Evolutionary conservation across 495 filamentous ascomycete species (phyloP).

Genomic region (Cercophora sp.): DNA sequence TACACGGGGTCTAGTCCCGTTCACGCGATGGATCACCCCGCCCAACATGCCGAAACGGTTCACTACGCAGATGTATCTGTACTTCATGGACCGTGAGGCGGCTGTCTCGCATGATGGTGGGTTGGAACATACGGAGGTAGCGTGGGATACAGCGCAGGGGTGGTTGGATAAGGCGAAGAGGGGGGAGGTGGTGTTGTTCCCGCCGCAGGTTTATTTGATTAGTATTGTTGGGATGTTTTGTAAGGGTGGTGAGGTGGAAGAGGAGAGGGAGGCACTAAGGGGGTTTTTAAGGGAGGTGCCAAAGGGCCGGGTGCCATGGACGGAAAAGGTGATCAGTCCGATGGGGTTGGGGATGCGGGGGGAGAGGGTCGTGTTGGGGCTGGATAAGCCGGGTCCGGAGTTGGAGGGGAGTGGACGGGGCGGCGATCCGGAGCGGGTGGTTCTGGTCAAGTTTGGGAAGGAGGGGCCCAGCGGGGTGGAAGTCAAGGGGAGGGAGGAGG

Average conservation of each 20-base stretch:
- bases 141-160: conserved; percentile 62
- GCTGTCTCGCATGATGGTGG: conserved; percentile 72
- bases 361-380: conserved; percentile 59
- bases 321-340: conserved; percentile 73
- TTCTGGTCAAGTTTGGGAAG: conserved; percentile 63
- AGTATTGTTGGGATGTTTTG: conserved; percentile 61
- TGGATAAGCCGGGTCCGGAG: conserved; percentile 72
- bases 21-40: conserved; percentile 91
- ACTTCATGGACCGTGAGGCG: conserved; percentile 60
- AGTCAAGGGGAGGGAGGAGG: conserved; percentile 23
- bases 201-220: conserved; percentile 83
- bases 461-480: conserved; percentile 36
- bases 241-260: conserved; percentile 25
- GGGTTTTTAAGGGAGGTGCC: conserved; percentile 51
- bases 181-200: conserved; percentile 78
- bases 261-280: conserved; percentile 53
- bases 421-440: conserved; percentile 70
- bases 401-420: conserved; percentile 55
- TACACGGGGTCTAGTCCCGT: conserved; percentile 82
- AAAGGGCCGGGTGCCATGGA: conserved; percentile 55
- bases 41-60: conserved; percentile 66
- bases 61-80: conserved; percentile 93
- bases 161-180: conserved; percentile 62
- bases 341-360: conserved; percentile 48
- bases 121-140: conserved; percentile 75